phyloP scores from a whole-genome alignment of 2,329 filamentous ascomycete genomes.

The Didymella segeticola region DNA sequence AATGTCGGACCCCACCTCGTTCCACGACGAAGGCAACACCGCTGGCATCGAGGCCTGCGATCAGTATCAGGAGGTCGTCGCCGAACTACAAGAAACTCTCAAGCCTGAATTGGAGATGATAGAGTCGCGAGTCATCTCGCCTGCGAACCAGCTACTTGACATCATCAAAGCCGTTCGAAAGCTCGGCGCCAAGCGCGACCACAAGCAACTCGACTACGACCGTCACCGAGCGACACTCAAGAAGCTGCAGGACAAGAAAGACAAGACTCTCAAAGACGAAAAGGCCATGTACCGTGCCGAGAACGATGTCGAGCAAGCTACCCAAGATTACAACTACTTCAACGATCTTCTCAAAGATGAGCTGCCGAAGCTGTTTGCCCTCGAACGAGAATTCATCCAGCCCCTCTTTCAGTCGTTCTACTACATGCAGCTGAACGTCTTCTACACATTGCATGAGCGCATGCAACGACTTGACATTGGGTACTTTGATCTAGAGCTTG shows the following conservation, averaged over 20 bases:
- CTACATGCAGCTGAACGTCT: conserved; percentile 99
- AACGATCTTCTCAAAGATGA: conserved; percentile 97
- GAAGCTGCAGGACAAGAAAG: conserved; percentile 97
- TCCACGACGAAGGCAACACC: conserved; percentile 82
- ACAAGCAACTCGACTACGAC: conserved; percentile 97
- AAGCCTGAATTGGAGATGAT: conserved; percentile 98
- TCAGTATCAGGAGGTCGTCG: conserved; percentile 91
- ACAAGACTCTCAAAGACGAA: conserved; percentile 94
- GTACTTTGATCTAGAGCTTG: conserved; percentile 91
- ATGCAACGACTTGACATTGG: conserved; percentile 98
- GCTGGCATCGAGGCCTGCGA: conserved; percentile 95
- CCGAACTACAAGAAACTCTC: conserved; percentile 86
- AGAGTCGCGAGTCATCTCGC: conserved; percentile 85
- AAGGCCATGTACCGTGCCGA: conserved; percentile 97
- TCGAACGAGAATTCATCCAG: conserved; percentile 94
- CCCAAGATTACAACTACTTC: conserved; percentile 97
- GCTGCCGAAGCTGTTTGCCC: conserved; percentile 84
- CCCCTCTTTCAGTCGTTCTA: conserved; percentile 99
- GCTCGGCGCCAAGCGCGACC: conserved; percentile 84
- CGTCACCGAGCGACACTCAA: conserved; percentile 82
- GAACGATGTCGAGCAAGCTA: conserved; percentile 86
- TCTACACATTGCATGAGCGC: conserved; percentile 96
- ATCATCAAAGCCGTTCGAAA: conserved; percentile 97
- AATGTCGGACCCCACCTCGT: conserved; percentile 87
- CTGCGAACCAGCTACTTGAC: conserved; percentile 90